phyloP scores from a whole-genome alignment of 2,329 filamentous ascomycete genomes.

The Fusarium abutilonis region DNA sequence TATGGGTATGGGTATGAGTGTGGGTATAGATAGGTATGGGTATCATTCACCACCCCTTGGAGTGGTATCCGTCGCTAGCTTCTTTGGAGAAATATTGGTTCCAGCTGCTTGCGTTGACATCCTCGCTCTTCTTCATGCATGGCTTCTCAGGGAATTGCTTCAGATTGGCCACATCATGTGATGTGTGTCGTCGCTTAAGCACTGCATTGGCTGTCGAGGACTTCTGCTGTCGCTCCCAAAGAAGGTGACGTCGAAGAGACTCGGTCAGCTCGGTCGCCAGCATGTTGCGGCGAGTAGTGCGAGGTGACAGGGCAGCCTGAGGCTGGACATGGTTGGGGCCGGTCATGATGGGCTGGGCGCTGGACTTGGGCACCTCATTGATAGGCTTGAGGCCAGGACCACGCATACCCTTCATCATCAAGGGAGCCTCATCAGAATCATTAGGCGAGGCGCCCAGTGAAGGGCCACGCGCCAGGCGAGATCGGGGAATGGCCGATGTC shows the following conservation, averaged over 20 bases:
- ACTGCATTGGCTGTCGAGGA: conserved; percentile 88
- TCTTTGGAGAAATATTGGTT: conserved; percentile 88
- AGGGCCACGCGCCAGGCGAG: conserved; percentile 60
- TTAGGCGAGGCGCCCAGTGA: conserved; percentile 62
- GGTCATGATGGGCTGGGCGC: conserved; percentile 80
- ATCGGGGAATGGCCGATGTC: conserved; percentile 73
- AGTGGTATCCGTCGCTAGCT: conserved; percentile 62
- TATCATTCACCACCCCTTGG: conserved; percentile 54
- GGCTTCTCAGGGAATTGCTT: conserved; percentile 79
- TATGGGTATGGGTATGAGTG: conserved; percentile 1
- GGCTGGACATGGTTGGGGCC: conserved; percentile 71
- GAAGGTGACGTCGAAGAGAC: conserved; percentile 86
- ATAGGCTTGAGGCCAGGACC: conserved; percentile 62
- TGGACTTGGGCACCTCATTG: conserved; percentile 72
- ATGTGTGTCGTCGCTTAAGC: conserved; percentile 88
- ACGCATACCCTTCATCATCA: conserved; percentile 71
- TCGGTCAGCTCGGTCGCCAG: conserved; percentile 93
- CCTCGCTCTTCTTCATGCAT: conserved; percentile 68
- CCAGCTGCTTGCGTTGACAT: conserved; percentile 76
- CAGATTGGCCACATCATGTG: conserved; percentile 89
- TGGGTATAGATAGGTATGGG: conserved; percentile 29
- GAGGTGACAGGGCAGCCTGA: conserved; percentile 84
- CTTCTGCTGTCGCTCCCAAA: conserved; percentile 97
- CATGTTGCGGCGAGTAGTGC: conserved; percentile 95
- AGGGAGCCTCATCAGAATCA: conserved; percentile 69